Evolutionary conservation across 495 filamentous ascomycete genomes (phyloP).

Genomic region (Aspergillus ellipticus): DNA sequence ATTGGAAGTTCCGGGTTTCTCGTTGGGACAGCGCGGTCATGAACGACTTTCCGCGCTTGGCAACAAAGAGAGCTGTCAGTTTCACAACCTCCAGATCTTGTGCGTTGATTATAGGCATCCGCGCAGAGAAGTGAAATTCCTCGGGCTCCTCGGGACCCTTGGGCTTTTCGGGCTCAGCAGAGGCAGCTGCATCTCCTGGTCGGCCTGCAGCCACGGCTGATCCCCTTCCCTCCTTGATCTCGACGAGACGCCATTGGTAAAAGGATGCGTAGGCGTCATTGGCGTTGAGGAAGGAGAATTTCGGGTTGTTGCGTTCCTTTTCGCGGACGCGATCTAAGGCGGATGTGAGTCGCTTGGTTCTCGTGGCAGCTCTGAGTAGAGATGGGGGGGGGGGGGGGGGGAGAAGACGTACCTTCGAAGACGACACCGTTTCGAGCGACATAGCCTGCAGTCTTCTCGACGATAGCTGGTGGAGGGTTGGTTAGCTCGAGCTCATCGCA

Average conservation of each 20-base stretch:
- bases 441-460: slow-evolving; percentile 96
- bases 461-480: slow-evolving; percentile 49
- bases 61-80: slow-evolving; percentile 84
- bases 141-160: slow-evolving; percentile 84
- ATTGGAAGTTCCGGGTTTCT: slow-evolving; percentile 89
- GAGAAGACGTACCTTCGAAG: slow-evolving; percentile 65
- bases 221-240: slow-evolving; percentile 80
- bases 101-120: slow-evolving; percentile 95
- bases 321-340: slow-evolving; percentile 71
- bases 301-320: slow-evolving; percentile 79
- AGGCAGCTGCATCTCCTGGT: slow-evolving; percentile 54
- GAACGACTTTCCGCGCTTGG: slow-evolving; percentile 84
- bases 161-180: slow-evolving; percentile 59
- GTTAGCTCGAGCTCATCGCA: slow-evolving; percentile 5
- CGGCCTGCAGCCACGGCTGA: slow-evolving; percentile 77
- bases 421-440: slow-evolving; percentile 75
- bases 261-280: slow-evolving; percentile 83
- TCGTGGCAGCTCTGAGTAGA: not conserved
- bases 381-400: not conserved
- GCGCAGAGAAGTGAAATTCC: slow-evolving; percentile 88
- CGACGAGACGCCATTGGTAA: slow-evolving; percentile 84
- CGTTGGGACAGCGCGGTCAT: slow-evolving; percentile 84
- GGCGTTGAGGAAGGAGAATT: slow-evolving; percentile 82
- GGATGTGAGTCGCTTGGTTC: slow-evolving; percentile 9
- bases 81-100: slow-evolving; percentile 92